phyloP scores from a whole-genome alignment of 2,329 filamentous ascomycete species.

The Neurospora sp. region DNA sequence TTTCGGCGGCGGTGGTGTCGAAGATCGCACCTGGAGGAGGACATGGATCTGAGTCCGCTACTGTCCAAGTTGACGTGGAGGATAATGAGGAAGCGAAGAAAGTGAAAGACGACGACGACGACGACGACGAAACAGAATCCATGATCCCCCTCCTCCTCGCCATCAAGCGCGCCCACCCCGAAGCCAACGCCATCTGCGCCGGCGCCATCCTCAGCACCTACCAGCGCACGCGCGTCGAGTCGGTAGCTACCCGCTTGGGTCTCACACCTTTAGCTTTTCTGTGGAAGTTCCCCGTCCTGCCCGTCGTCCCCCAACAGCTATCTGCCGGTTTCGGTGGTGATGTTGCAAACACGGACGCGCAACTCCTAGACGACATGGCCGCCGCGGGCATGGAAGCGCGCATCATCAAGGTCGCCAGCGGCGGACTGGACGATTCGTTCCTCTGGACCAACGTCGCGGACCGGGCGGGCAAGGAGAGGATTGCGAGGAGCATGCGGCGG shows the following conservation, averaged over 20 bases:
- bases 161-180: conserved; percentile 60
- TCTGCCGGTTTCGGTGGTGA: background rate
- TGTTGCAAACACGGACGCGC: conserved; percentile 28
- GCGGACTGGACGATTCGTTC: conserved; percentile 70
- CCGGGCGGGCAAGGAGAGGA: conserved; percentile 32
- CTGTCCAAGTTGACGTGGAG: conserved; percentile 5
- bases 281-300: conserved; percentile 81
- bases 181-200: conserved; percentile 77
- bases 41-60: background rate
- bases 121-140: conserved; percentile 81
- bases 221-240: conserved; percentile 92
- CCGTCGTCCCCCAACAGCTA: conserved; percentile 30
- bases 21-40: conserved; percentile 7
- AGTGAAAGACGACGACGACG: conserved; percentile 22
- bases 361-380: conserved; percentile 74
- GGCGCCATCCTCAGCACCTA: conserved; percentile 93
- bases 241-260: conserved; percentile 74
- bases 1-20: conserved; percentile 9
- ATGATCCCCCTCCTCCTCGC: conserved; percentile 64
- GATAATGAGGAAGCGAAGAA: conserved; percentile 9
- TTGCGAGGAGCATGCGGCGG: conserved; percentile 46
- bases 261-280: conserved; percentile 76
- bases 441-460: conserved; percentile 74
- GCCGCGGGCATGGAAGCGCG: conserved; percentile 70
- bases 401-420: conserved; percentile 90